These are phyloP conservation scores for Hemisphaericaspora nanyangensis DNA, from an alignment of 805 yeast species.

Conservation along the genomic window DNA sequence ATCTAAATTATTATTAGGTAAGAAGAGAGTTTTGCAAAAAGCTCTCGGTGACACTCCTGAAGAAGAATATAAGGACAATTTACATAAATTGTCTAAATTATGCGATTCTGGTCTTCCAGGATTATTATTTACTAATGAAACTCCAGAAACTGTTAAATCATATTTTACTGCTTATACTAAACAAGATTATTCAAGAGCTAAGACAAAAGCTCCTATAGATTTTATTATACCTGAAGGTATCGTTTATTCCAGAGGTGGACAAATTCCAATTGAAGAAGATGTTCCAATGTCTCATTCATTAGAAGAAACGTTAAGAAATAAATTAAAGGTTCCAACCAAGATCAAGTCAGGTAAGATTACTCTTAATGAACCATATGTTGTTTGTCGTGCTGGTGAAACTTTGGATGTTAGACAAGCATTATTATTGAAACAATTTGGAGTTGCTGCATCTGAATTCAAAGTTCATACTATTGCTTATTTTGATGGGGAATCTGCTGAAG, in stretches of 20 bases:
- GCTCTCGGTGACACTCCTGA: constrained; percentile 86
- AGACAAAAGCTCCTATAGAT: constrained; percentile 75
- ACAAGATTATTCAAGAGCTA: constrained; percentile 87
- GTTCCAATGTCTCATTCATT: constrained; percentile 95
- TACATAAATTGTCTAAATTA: constrained; percentile 61
- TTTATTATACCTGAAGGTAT: constrained; percentile 88
- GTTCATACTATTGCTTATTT: constrained; percentile 77
- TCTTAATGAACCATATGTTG: constrained; percentile 70
- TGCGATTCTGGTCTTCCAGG: constrained; percentile 76
- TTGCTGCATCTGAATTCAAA: constrained; percentile 88
- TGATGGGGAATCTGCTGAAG: constrained; percentile 51
- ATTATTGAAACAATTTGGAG: constrained; percentile 90
- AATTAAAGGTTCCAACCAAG: constrained; percentile 86
- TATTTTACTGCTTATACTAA: constrained; percentile 77
- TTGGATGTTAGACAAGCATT: constrained; percentile 90
- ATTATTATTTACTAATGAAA: constrained; percentile 82
- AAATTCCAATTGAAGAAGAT: constrained; percentile 83
- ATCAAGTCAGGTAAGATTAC: constrained; percentile 85
- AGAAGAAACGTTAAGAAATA: constrained; percentile 88
- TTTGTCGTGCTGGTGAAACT: constrained; percentile 74
- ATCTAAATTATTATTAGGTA: constrained; percentile 84
- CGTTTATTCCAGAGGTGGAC: constrained; percentile 94
- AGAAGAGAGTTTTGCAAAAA: constrained; percentile 87
- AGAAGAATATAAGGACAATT: constrained; percentile 70
- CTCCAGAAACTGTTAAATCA: constrained; percentile 82